Evolutionary conservation across 345 rosid species (phyloP).

Genomic region (Mangifera indica): DNA sequence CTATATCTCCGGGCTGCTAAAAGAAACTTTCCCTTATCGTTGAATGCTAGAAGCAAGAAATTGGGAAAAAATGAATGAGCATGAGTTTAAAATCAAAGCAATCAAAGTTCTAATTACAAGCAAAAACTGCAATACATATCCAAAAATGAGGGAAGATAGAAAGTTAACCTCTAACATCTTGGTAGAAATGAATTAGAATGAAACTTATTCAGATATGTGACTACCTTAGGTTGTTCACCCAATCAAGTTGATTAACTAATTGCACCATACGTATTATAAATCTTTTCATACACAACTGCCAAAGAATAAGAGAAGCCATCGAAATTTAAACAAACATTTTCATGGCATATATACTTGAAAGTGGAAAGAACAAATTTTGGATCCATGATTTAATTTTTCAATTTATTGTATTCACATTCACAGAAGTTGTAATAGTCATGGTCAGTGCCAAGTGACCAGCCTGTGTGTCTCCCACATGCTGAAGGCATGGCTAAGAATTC

Average conservation of each 20-base stretch:
- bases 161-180: background rate
- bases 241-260: background rate
- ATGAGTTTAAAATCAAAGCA: background rate
- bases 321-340: background rate
- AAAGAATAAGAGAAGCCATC: background rate
- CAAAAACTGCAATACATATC: background rate
- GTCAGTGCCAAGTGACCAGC: no score
- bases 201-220: background rate
- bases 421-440: no score
- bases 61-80: background rate
- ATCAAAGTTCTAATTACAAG: background rate
- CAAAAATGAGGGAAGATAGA: background rate
- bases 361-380: background rate
- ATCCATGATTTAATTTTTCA: background rate
- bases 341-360: no score
- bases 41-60: constrained; percentile 49
- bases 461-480: no score
- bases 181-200: background rate
- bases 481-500: no score
- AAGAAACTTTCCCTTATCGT: constrained; percentile 86
- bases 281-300: background rate
- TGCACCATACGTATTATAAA: background rate
- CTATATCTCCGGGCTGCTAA: constrained; percentile 85
- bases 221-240: background rate
- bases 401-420: background rate